Conservation (phyloP, 164 flowering plant species). For the Buxus sempervirens region DNA sequence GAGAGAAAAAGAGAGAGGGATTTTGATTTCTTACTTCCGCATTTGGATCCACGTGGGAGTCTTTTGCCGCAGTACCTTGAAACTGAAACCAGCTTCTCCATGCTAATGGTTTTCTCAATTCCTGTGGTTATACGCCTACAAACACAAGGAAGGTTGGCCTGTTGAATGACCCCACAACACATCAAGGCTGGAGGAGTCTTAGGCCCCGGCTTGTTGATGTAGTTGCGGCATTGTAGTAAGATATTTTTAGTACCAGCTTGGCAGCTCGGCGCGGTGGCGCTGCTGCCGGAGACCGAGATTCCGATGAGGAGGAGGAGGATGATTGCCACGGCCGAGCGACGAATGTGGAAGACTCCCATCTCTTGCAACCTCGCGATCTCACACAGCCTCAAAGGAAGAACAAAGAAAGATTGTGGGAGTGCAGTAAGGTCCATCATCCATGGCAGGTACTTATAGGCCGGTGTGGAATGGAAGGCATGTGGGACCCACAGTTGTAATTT, state of each 20-base stretch:
- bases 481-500: too few relatives aligned
- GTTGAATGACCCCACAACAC: slow-evolving; percentile 27
- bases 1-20: too few relatives aligned
- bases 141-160: slow-evolving; percentile 29
- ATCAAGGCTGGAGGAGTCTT: slow-evolving; percentile 17
- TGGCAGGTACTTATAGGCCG: too few relatives aligned
- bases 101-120: slow-evolving; percentile 28
- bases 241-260: slow-evolving; percentile 18
- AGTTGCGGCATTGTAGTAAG: slow-evolving; percentile 25
- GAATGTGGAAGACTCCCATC: too few relatives aligned
- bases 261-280: slow-evolving; percentile 5
- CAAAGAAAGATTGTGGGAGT: too few relatives aligned
- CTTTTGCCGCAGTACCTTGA: slow-evolving; percentile 26
- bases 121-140: slow-evolving; percentile 30
- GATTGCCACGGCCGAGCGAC: too few relatives aligned
- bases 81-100: slow-evolving; percentile 32
- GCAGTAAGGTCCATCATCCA: too few relatives aligned
- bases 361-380: too few relatives aligned
- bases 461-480: too few relatives aligned
- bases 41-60: slow-evolving; percentile 28
- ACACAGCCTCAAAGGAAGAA: too few relatives aligned
- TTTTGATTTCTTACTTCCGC: slow-evolving; percentile 41
- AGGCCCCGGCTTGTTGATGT: slow-evolving; percentile 23
- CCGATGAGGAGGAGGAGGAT: too few relatives aligned
- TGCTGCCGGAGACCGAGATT: too few relatives aligned